These are phyloP conservation scores for Artemisia argyi DNA, from an alignment of 129 eudicot species.

Conservation along the genomic window DNA sequence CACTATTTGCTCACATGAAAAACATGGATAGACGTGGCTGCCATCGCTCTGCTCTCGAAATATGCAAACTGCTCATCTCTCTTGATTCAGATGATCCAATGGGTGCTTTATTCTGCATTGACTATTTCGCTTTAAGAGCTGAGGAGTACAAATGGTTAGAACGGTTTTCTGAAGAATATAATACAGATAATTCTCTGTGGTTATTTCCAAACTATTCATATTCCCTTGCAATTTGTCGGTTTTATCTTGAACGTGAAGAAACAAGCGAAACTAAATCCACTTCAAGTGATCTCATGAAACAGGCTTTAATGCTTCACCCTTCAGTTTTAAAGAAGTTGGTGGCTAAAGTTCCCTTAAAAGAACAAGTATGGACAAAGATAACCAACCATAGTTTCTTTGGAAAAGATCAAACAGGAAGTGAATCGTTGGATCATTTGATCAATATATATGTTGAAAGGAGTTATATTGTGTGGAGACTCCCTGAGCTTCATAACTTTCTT, in stretches of 20 bases:
- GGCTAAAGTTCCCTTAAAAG: constrained; percentile 84
- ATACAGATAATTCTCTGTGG: constrained; percentile 71
- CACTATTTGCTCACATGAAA: constrained; percentile 84
- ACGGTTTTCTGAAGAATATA: constrained; percentile 71
- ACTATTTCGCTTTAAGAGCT: constrained; percentile 78
- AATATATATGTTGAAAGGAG: constrained; percentile 81
- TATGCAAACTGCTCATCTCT: constrained; percentile 78
- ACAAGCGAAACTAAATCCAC: constrained; percentile 42
- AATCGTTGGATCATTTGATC: constrained; percentile 78
- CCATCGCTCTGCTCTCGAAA: constrained; percentile 91
- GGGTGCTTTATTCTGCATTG: constrained; percentile 82
- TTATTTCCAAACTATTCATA: constrained; percentile 78
- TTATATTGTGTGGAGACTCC: constrained; percentile 93
- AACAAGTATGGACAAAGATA: constrained; percentile 67
- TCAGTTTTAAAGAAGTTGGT: constrained; percentile 70
- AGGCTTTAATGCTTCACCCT: constrained; percentile 96
- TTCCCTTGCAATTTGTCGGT: constrained; percentile 84
- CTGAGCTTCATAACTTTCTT: constrained; percentile 77
- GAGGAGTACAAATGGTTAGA: constrained; percentile 88
- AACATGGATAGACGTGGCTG: constrained; percentile 97
- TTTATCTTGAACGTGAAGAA: constrained; percentile 65
- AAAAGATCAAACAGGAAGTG: constrained; percentile 57
- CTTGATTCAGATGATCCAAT: constrained; percentile 88
- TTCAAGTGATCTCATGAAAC: constrained; percentile 82
- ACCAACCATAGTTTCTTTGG: constrained; percentile 49